A percentile compares a stretch with the other conserved stretches of the same genome.
These are phyloP conservation scores for slime mould (Dictyostelium discoideum) DNA, from an alignment of 78 protist genomes.

Conservation along the genomic window DNA sequence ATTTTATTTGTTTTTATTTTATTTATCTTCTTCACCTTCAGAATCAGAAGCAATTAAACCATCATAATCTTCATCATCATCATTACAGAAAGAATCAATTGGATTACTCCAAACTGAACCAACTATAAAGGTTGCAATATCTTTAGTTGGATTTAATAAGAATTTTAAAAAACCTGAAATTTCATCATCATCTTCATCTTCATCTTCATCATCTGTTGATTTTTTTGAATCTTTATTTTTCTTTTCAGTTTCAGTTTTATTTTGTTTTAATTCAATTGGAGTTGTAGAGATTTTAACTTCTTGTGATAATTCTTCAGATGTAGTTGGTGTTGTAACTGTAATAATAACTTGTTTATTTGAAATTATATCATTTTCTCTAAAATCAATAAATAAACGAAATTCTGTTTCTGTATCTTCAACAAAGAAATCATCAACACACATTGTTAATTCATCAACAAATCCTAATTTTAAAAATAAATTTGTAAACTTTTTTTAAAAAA, in stretches of 20 bases:
- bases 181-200: background rate
- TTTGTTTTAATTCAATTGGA: background rate
- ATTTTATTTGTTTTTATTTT: background rate
- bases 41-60: background rate
- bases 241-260: background rate
- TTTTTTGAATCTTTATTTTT: background rate
- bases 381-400: background rate
- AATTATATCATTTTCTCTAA: conserved; percentile 9
- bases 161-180: background rate
- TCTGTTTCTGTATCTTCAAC: conserved; percentile 13
- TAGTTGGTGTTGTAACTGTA: background rate
- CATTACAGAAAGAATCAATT: background rate
- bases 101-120: conserved; percentile 8
- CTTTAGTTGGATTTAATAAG: conserved; percentile 1
- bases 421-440: background rate
- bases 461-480: background rate
- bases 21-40: background rate
- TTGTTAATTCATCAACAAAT: background rate
- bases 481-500: background rate
- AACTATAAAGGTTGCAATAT: background rate
- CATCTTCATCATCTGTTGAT: background rate
- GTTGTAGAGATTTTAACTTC: background rate
- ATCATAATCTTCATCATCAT: background rate
- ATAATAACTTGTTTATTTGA: background rate
- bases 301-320: background rate